Evolutionary conservation across 495 filamentous ascomycete genomes (phyloP), one percentile per base, ranked within the genome.

Genomic region (Articulospora tetracladia): DNA sequence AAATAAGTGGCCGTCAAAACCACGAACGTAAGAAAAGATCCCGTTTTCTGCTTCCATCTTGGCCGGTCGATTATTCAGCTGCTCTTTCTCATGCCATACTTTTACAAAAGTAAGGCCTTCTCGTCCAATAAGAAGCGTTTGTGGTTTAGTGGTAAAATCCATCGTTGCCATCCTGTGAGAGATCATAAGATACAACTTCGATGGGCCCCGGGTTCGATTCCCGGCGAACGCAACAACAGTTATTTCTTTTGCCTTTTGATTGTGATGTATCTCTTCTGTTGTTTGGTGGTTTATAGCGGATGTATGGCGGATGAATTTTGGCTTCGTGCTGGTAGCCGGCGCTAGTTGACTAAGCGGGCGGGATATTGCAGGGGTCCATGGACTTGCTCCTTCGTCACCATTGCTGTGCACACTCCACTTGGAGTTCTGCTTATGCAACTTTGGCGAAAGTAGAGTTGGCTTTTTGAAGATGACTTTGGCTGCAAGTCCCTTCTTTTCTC

Each of bases 111-210:
- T 10, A 17, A 1, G 20, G 13, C 15, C 13, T 6, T 36, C 26
- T 47, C 44, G 48, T 53, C 13, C 30, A 48, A 52, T 20, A 19
- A 57, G 1, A 64, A 53, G 59, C 63, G 39, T 59, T 46, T 50
- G 54, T 66, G 63, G 59, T 66, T 66, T 66, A 66, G 55, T 57
- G 57, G 64, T 66, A 66, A 67, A 67, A 67, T 67, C 60, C 55
- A 58, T 63, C 53, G 56, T 66, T 63, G 64, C 64, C 64, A 66
- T 60, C 6, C 24, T 13, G 27, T 24, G 17, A 41, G 17, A 13
- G 25, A 28, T 26, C 24, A 28, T 48, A 2, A 39, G 27, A 44
- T 60, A 6, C 32, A 58, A 27, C 23, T 17, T 66, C 59, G 63
- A 63, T 60, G 56, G 60, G 64, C 64, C 60, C 64, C 64, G 64